Evolutionary conservation across 2,329 filamentous ascomycete species (phyloP).

Genomic region (Cyclaneusma minus): DNA sequence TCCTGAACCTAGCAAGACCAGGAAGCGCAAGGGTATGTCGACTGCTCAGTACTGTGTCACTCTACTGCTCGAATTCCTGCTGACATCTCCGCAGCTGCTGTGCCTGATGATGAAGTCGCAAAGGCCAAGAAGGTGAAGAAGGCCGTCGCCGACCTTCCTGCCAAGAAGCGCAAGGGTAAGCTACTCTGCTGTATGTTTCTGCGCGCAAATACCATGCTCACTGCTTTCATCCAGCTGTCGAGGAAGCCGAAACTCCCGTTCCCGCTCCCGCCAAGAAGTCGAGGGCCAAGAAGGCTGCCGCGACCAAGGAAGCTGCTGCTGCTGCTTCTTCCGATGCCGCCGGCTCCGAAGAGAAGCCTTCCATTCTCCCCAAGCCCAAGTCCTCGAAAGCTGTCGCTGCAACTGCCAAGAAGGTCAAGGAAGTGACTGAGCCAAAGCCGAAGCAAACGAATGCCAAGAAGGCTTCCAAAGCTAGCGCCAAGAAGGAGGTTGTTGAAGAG

Average conservation of each 20-base stretch:
- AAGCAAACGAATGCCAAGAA: slow-evolving; percentile 7
- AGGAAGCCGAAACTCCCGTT: slow-evolving; percentile 16
- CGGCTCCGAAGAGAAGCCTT: slow-evolving; percentile 21
- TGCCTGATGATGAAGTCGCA: slow-evolving; percentile 18
- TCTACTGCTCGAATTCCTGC: slow-evolving; percentile 9
- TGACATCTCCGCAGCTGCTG: slow-evolving; percentile 17
- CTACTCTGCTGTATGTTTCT: background rate
- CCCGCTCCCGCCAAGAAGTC: slow-evolving; percentile 18
- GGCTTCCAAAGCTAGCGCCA: slow-evolving; percentile 3
- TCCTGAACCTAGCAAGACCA: slow-evolving; percentile 33
- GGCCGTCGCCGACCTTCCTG: slow-evolving; percentile 6
- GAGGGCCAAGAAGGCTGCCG: slow-evolving; percentile 13
- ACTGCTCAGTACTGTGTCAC: slow-evolving; percentile 5
- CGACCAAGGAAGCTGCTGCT: slow-evolving; percentile 4
- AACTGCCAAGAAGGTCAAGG: slow-evolving; percentile 8
- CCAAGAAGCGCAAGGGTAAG: slow-evolving; percentile 20
- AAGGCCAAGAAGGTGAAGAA: slow-evolving; percentile 21
- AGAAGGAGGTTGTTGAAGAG: slow-evolving; percentile 8
- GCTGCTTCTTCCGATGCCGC: slow-evolving; percentile 3
- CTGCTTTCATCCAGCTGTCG: slow-evolving; percentile 13
- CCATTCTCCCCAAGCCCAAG: slow-evolving; percentile 18
- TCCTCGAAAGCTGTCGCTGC: slow-evolving; percentile 12
- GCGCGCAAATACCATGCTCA: background rate
- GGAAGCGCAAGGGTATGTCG: slow-evolving; percentile 36
- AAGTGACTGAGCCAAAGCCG: slow-evolving; percentile 10